phyloP scores from a whole-genome alignment of 2,329 filamentous ascomycete species.

The Didymella keratinophila region DNA sequence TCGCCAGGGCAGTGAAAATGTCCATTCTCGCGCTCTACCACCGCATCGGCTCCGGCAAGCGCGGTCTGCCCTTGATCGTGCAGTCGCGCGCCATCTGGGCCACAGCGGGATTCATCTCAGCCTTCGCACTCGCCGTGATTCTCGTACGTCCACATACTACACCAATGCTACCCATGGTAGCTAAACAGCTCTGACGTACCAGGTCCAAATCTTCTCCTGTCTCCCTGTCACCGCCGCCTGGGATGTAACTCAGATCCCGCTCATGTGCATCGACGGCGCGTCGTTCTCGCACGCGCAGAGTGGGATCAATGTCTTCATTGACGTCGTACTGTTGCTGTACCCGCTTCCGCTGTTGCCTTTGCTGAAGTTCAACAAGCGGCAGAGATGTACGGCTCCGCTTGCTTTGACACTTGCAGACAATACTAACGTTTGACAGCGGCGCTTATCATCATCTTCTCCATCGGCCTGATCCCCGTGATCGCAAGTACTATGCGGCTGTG shows the following conservation, averaged over 20 bases:
- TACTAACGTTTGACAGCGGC: constrained; percentile 12
- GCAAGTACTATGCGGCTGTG: constrained; percentile 40
- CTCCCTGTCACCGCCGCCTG: constrained; percentile 31
- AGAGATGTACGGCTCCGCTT: constrained; percentile 30
- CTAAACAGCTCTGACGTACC: not conserved
- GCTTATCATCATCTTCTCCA: constrained; percentile 37
- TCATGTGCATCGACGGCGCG: constrained; percentile 30
- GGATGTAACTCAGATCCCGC: constrained; percentile 26
- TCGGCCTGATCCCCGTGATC: constrained; percentile 38
- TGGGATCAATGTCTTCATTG: constrained; percentile 37
- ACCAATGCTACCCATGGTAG: not conserved
- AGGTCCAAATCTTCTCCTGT: constrained; percentile 36
- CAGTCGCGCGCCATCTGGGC: constrained; percentile 33
- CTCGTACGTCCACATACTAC: constrained; percentile 23
- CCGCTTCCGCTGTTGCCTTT: constrained; percentile 35
- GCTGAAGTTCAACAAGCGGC: constrained; percentile 36
- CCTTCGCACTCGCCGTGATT: constrained; percentile 32
- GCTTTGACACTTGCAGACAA: not conserved
- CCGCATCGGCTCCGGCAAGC: constrained; percentile 36
- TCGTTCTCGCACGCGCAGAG: constrained; percentile 34
- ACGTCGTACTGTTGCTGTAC: constrained; percentile 34
- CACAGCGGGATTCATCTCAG: constrained; percentile 31
- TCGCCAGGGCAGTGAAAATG: constrained; percentile 40
- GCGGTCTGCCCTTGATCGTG: constrained; percentile 35
- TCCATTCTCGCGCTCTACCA: constrained; percentile 41